Evolutionary conservation across 768 basidiomycete genomes (phyloP), one percentile per base, ranked within the genome.

Genomic region (Lentinus brumalis): DNA sequence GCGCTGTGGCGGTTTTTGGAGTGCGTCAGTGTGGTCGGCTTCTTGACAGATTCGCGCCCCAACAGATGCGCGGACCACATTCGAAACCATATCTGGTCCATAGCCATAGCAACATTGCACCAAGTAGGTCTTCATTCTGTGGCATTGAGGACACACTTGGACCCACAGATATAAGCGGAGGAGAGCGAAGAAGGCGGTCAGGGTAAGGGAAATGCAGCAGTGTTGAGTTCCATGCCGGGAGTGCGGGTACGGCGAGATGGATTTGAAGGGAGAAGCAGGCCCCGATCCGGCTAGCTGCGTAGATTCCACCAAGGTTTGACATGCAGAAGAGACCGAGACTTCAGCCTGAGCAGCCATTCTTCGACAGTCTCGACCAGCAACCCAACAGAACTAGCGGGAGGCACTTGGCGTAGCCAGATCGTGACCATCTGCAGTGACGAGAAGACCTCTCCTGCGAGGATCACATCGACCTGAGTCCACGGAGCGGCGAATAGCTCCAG

Each of bases 301-400:
- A 21, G 26, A 46, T 61, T 40, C 54, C 44, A 61, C 54, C 54
- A 61, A 16, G 60, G 60, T 41, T 31, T 45, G 32, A 61, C 54
- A 54, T 50, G 50, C 49, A 61, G 18, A 16, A 56, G 10, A 18
- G 32, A 18, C 2, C 54, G 55, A 52, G 42, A 41, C 16, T 51
- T 42, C 55, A 52, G 21, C 8, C 9, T 11, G 29, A 41, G 54
- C 60, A 61, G 51, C 60, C 54, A 61, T 21, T 26, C 39, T 26
- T 45, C 18, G 16, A 60, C 29, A 18, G 40, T 40, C 10, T 21
- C 16, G 11, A 56, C 15, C 38, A 56, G 50, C 9, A 26, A 42
- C 41, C 32, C 9, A n/a, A 45, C 14, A n/a, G 21, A 9, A 11
- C 21, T 32, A 42, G 47, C 44, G 16, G 61, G 56, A 14, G 61